phyloP scores from a whole-genome alignment of 2,329 filamentous ascomycete species.

The Xylaria digitata region DNA sequence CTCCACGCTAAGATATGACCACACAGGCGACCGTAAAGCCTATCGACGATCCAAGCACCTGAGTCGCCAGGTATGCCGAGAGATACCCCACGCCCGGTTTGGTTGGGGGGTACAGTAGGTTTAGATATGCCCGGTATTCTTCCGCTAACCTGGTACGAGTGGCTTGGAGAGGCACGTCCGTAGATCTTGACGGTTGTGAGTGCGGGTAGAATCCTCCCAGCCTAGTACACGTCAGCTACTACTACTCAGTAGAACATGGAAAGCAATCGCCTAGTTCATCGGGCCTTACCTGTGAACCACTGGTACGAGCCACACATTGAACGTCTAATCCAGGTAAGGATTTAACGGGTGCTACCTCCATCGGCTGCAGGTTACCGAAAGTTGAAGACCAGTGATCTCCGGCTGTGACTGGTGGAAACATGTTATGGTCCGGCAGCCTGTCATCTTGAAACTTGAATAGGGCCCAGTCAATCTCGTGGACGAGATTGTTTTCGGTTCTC shows the following conservation, averaged over 20 bases:
- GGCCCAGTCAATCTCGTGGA: slow-evolving; percentile 97
- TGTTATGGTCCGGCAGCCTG: slow-evolving; percentile 77
- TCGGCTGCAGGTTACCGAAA: slow-evolving; percentile 59
- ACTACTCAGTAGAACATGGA: neutral
- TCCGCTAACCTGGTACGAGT: slow-evolving; percentile 71
- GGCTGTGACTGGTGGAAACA: slow-evolving; percentile 62
- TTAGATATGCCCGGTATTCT: slow-evolving; percentile 43
- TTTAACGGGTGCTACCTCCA: slow-evolving; percentile 67
- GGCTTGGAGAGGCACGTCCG: slow-evolving; percentile 82
- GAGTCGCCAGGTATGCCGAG: slow-evolving; percentile 86
- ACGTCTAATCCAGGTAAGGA: slow-evolving; percentile 80
- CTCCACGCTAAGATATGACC: slow-evolving; percentile 94
- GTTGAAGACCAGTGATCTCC: slow-evolving; percentile 49
- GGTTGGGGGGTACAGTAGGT: slow-evolving; percentile 31
- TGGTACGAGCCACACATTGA: slow-evolving; percentile 89
- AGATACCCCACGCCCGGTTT: slow-evolving; percentile 47
- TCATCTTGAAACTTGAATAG: slow-evolving; percentile 82
- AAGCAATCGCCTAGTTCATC: neutral
- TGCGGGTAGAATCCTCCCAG: slow-evolving; percentile 79
- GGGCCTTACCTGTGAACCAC: slow-evolving; percentile 68
- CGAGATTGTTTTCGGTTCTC: slow-evolving; percentile 74
- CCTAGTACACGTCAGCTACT: slow-evolving; percentile 54
- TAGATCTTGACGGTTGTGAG: slow-evolving; percentile 89
- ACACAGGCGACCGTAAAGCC: slow-evolving; percentile 80
- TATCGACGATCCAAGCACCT: slow-evolving; percentile 91